These are phyloP conservation scores for Malus fusca DNA, from an alignment of 306 rosid genomes.

Conservation along the genomic window DNA sequence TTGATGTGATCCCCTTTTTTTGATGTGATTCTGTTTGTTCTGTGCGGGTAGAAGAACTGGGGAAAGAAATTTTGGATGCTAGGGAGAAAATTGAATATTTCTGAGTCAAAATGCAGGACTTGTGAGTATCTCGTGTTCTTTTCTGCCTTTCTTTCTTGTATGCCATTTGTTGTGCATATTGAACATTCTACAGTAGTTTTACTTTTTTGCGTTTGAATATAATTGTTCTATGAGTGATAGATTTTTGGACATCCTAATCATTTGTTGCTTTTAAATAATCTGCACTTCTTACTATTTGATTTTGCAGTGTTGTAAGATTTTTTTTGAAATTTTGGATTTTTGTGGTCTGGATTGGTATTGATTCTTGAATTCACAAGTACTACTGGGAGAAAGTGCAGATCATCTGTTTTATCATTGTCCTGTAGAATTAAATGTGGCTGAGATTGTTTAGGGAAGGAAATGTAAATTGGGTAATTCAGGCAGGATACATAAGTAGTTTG, in stretches of 20 bases:
- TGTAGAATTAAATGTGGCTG: neutral
- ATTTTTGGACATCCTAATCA: neutral
- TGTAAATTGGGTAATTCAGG: too few relatives aligned
- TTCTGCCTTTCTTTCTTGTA: slow-evolving; percentile 18
- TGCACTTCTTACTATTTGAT: neutral
- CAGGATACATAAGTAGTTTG: too few relatives aligned
- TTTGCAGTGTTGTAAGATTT: neutral
- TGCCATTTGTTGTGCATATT: slow-evolving; percentile 4
- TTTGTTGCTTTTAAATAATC: neutral
- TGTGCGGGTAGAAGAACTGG: slow-evolving; percentile 81
- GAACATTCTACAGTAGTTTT: neutral
- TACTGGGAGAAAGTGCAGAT: neutral
- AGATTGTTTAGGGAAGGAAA: too few relatives aligned
- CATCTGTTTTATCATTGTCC: neutral
- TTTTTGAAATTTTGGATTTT: neutral
- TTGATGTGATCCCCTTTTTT: neutral
- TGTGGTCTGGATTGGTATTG: neutral
- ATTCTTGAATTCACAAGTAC: neutral
- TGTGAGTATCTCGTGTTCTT: slow-evolving; percentile 39
- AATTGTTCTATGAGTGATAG: neutral
- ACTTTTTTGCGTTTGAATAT: slow-evolving; percentile 2
- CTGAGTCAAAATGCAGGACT: slow-evolving; percentile 87
- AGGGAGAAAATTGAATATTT: slow-evolving; percentile 73
- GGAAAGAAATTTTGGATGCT: slow-evolving; percentile 72
- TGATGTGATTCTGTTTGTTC: slow-evolving; percentile 12